These are phyloP conservation scores for Funneliformis caledonium DNA, from an alignment of 371 early-diverging fungal species.

Conservation along the genomic window DNA sequence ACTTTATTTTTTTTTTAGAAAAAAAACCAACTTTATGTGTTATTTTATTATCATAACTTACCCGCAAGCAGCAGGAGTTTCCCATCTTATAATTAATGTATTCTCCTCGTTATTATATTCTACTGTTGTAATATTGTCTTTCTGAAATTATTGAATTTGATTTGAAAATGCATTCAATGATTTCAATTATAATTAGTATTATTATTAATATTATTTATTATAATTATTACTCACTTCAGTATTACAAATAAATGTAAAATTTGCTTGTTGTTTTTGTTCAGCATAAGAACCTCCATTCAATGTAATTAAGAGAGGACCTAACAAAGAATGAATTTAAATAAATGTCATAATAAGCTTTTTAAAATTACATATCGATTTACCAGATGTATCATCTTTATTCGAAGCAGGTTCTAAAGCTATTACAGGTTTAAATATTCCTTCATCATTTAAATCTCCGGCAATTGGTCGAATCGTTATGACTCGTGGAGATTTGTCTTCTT, in stretches of 20 bases:
- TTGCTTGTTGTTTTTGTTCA: neutral
- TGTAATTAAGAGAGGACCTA: constrained; percentile 3
- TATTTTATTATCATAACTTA: neutral
- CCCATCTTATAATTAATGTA: constrained; percentile 16
- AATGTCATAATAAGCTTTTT: neutral
- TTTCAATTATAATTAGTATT: neutral
- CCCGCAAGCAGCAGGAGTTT: neutral
- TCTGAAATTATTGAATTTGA: neutral
- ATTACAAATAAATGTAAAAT: constrained; percentile 18
- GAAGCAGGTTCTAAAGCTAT: neutral
- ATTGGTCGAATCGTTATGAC: neutral
- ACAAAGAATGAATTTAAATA: neutral
- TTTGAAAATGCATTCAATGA: neutral
- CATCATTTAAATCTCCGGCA: neutral
- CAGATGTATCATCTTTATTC: neutral
- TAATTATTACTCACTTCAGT: neutral
- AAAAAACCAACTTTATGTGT: too few relatives aligned
- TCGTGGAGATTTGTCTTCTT: neutral
- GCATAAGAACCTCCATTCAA: neutral
- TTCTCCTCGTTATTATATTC: neutral
- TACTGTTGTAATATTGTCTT: neutral
- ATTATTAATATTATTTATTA: neutral
- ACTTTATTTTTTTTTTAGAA: too few relatives aligned
- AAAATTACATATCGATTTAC: neutral
- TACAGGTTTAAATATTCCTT: neutral